Base-by-base conservation (phyloP, 345 rosid species). In the Rhizophora mangle region DNA sequence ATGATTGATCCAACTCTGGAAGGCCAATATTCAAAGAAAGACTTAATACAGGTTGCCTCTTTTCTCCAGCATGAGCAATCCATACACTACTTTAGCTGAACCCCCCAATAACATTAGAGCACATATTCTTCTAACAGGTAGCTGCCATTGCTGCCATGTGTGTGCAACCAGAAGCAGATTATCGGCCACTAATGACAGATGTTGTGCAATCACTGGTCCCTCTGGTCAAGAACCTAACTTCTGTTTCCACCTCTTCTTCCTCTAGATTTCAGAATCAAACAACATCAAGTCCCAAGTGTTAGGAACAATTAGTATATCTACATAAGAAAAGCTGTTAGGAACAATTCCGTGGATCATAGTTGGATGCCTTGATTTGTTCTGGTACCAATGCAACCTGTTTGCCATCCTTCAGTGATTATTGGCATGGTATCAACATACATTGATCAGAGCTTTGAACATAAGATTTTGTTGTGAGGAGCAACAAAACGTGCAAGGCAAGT, bases 121-220 rank as follows among this genome's bases (percentile, higher is more conserved):
- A 19, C 34, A 26, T 21, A 60, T 67, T 26, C 54, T 51, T 21
- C 65, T 22, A 69, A 60, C 74, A 90, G 98, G 86, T 89, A 53
- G 97, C 98, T 47, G 97, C 98, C 26, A 88, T 93, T 74, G 97
- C 98, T 71, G 94, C 97, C 8, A 80, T 93, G 83, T 93, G 98
- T 66, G 91, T 89, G 68, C 98, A 91, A 76, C 74, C 86, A 32
- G 98, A 91, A 84, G 91, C 97, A 72, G 93, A 84, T 80, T 93
- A 91, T 72, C 78, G 98, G 72, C 98, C 97, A 26, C 72, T 93
- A 51, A 93, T 93, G 91, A 87, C 88, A n/a, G 97, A 93, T 69
- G 91, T 93, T n/a, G 98, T 88, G 30, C 98, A 93, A 76, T 93
- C 98, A 13, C 79, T 93, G 6, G 71, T 93, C 69, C 98, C 98